Evolutionary conservation across 352 stramenopile species (phyloP), one percentile per base, ranked within the genome.

Genomic region (Globisporangium viniferum): DNA sequence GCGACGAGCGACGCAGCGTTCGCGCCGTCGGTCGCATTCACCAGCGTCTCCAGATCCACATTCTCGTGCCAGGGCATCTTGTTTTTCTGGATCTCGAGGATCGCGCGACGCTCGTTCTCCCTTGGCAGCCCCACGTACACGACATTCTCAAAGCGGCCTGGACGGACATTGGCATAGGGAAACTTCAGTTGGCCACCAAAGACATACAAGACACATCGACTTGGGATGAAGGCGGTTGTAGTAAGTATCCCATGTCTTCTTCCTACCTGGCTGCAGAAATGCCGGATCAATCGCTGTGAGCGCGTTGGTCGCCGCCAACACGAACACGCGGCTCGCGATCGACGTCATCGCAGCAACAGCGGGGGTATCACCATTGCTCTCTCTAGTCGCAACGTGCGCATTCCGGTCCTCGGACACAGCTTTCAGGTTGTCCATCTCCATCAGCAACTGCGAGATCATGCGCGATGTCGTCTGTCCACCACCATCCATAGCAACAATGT

Each of bases 391-490:
- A 44, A 20, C 7, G 58, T 84, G 62, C 2, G 67, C n/a, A 60
- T 83, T 58, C 14, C 55, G 71, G 55, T 89, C 79, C 48, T 89
- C 77, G 1, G 78, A 73, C 8, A 90, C 66, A 2, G 79, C 80
- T 29, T 87, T 88, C 20, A 95, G 59, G 5, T 76, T 69, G 75
- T 96, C 87, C 51, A 96, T 82, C 73, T 96, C 88, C 58, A 94
- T 80, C 3, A 96, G 70, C 20, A 96, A 62, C 66, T 95, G 88
- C 24, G 88, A 96, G 70, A 93, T 94, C 86, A 96, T 94, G 8
- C 86, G 66, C 5, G 85, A 91, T 5, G 82, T 94, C 49, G 86
- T 92, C 75, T 93, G 68, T 8, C 18, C 10, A 60, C 18, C 20
- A 49, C 18, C 20, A 49, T 5, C 33, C 49, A 48, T 20, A 31